Evolutionary conservation across 306 rosid genomes (phyloP), one percentile per base, ranked within the genome.

Genomic region (Cicer chorassanicum): DNA sequence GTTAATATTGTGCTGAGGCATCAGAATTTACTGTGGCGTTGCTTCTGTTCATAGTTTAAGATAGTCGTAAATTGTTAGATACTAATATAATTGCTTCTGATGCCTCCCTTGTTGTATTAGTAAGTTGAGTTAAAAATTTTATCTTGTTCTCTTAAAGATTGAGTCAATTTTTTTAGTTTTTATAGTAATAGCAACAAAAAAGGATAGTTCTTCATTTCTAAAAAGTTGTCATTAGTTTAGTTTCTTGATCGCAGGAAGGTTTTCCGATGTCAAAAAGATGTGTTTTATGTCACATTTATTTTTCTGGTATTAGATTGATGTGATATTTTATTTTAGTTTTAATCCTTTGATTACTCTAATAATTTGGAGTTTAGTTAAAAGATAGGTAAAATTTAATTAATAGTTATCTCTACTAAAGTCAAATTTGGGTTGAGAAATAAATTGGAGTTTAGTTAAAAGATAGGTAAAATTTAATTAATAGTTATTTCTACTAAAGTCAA

Each of bases 41-140:
- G 54, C 61, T n/a, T 43, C n/a, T 82, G 73, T 70, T 74, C 59
- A 54, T 78, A 64, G 68, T 36, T 64, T 43, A 48, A 39, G 71
- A 53, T 59, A 61, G 54, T 36, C 10, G 66, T 70, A 63, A 70
- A 63, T 40, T 50, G 13, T 71, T 41, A 72, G 66, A 38, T 73
- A 36, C 44, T 16, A 34, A 65, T 39, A 18, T 46, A 40, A 6
- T 62, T 44, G 13, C 34, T 29, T 57, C 9, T 18, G 21, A 29
- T 69, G 63, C 10, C 46, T 40, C 11, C 62, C 53, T 10, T 70
- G 70, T 41, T 62, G 42, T 65, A 61, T 21, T 46, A 43, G 57
- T 34, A 34, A 16, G 51, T 38, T 74, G 49, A 49, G 49, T 65
- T 43, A 15, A 63, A 62, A 49, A 8, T 62, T 14, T 38, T 8